Percentiles rank a stretch among this genome's conserved stretches.
Evolutionary conservation across 345 rosid genomes (phyloP).

Genomic region (Syzygium aqueum): DNA sequence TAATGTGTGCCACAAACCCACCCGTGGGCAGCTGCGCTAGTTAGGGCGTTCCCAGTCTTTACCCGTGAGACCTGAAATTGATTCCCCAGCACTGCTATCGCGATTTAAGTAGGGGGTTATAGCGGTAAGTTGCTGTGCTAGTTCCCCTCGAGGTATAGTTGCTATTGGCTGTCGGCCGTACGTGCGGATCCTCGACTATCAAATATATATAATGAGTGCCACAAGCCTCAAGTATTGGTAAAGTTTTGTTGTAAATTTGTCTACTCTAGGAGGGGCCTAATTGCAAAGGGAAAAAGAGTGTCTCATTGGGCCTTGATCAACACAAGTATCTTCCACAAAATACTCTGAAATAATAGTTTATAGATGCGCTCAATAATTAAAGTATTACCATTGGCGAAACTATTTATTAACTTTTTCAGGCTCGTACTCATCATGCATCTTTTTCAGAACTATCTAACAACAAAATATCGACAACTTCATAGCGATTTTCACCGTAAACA

Average conservation of each 20-base stretch:
- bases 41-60: too few relatives aligned
- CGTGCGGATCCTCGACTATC: too few relatives aligned
- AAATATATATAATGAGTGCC: background rate
- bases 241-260: background rate
- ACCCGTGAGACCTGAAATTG: too few relatives aligned
- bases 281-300: background rate
- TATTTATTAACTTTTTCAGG: background rate
- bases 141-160: too few relatives aligned
- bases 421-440: too few relatives aligned
- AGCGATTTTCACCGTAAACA: background rate
- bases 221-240: background rate
- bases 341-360: background rate
- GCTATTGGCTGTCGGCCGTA: too few relatives aligned
- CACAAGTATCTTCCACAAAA: background rate
- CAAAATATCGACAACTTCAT: background rate
- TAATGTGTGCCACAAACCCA: background rate
- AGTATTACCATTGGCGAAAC: background rate
- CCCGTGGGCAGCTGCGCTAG: too few relatives aligned
- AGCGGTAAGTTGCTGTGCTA: too few relatives aligned
- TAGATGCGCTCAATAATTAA: rapidly evolving
- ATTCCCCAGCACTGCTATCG: too few relatives aligned
- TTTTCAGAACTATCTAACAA: background rate
- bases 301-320: background rate
- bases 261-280: background rate
- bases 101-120: too few relatives aligned